phyloP scores from a whole-genome alignment of 2,329 filamentous ascomycete genomes.

The Paramyrothecium sp. region DNA sequence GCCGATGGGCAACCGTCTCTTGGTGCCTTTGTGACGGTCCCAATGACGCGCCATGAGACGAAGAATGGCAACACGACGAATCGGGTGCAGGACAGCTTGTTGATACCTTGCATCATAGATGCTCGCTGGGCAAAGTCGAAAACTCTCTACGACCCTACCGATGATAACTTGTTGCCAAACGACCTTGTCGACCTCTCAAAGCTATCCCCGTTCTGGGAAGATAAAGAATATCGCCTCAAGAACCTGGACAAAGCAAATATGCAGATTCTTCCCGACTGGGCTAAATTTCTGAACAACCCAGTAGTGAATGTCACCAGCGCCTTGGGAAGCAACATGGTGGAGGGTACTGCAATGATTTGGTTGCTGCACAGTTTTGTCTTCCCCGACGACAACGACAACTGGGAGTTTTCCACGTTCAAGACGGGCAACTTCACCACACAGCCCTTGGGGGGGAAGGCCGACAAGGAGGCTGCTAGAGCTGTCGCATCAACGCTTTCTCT shows the following conservation, averaged over 20 bases:
- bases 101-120: slow-evolving; percentile 1
- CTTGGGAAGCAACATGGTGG: neutral
- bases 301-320: neutral
- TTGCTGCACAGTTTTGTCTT: neutral
- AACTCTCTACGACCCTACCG: neutral
- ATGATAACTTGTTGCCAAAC: neutral
- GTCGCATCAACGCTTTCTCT: neutral
- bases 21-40: neutral
- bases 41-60: neutral
- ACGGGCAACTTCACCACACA: neutral
- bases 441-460: neutral
- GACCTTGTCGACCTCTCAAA: neutral
- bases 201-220: neutral
- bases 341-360: neutral
- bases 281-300: neutral
- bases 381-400: neutral
- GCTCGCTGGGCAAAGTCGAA: neutral
- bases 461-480: neutral
- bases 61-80: neutral
- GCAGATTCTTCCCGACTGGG: neutral
- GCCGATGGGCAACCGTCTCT: neutral
- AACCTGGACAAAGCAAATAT: neutral
- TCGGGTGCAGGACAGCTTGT: neutral
- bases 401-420: neutral
- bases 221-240: no score